Evolutionary conservation across 176 grass and related monocot genomes (phyloP), one percentile per base, ranked within the genome.

Genomic region (Lolium multiflorum): DNA sequence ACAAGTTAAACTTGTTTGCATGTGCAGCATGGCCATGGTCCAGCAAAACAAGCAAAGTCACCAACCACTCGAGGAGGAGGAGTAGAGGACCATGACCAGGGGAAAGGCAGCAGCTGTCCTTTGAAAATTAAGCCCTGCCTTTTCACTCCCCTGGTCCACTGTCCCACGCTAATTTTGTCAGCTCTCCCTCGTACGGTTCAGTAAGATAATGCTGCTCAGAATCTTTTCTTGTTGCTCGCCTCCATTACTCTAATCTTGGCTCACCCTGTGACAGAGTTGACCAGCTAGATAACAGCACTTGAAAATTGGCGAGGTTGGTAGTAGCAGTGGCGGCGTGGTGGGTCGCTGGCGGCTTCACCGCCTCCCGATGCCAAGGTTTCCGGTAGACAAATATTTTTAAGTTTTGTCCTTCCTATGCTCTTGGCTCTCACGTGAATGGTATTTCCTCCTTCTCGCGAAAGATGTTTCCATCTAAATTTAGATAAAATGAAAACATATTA

Each of bases 121-220:
- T 65, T 17, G 1, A 21, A 70, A 72, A 62, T 60, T 75, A 18
- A 67, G 31, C 39, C 1, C 16, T 26, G 20, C 44, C 46, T 88
- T 61, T 63, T 26, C 72, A 22, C 57, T 51, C 18, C 35, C 35
- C 22, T 31, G 89, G 67, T 84, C 81, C 85, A 83, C 80, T 28
- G 49, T 6, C 77, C 82, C 25, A 80, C 69, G 70, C 77, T 17
- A 10, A 58, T 58, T 79, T 85, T 81, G 58, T 81, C 88, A 80
- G 35, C 83, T 85, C 46, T 85, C 88, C 12, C 11, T 35, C 39
- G 82, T 71, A 71, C 62, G 60, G 9, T 48, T 82, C 21, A 2
- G 58, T 55, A 21, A 54, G 46, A 52, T 52, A 81, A 87, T 16
- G 11, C 39, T 2, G 12, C 6, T 24, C 44, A 58, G 81, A 76